Evolutionary conservation across 108 stramenopile genomes (phyloP).

Genomic region (Cyclotella kingstonii): DNA sequence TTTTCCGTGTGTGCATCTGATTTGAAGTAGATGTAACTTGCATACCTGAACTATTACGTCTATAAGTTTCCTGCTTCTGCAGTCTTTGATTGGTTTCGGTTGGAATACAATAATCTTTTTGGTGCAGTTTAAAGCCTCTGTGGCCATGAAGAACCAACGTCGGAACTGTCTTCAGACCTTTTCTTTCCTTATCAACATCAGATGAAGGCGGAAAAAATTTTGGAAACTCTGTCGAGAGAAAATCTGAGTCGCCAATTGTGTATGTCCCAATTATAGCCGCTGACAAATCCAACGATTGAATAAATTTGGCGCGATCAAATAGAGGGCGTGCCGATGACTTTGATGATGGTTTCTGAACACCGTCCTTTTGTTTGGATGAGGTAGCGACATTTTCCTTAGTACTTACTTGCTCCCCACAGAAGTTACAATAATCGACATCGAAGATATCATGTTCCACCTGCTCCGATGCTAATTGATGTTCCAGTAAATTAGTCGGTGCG

Average conservation of each 20-base stretch:
- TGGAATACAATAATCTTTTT: not conserved
- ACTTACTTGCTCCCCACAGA: constrained; percentile 31
- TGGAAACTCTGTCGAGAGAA: constrained; percentile 31
- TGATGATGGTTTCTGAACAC: not conserved
- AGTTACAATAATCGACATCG: constrained; percentile 23
- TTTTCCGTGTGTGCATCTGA: too few species aligned
- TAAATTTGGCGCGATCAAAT: constrained; percentile 60
- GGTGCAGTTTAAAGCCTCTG: constrained; percentile 36
- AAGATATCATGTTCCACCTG: not conserved
- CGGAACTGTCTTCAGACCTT: constrained; percentile 39
- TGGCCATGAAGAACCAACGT: constrained; percentile 76
- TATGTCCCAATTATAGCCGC: constrained; percentile 74
- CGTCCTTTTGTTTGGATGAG: not conserved
- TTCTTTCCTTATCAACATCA: constrained; percentile 4
- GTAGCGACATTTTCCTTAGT: not conserved
- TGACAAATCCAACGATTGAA: constrained; percentile 59
- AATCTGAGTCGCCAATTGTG: constrained; percentile 38
- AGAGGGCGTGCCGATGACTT: constrained; percentile 42
- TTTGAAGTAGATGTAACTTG: too few species aligned
- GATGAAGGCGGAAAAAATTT: constrained; percentile 32
- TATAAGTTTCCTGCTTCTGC: too few species aligned
- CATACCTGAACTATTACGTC: too few species aligned
- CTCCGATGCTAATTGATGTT: constrained; percentile 17
- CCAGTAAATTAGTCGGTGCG: constrained; percentile 38
- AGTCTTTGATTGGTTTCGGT: too few species aligned